Conservation (phyloP, 495 filamentous ascomycete genomes). For the Immersiella caudata region DNA sequence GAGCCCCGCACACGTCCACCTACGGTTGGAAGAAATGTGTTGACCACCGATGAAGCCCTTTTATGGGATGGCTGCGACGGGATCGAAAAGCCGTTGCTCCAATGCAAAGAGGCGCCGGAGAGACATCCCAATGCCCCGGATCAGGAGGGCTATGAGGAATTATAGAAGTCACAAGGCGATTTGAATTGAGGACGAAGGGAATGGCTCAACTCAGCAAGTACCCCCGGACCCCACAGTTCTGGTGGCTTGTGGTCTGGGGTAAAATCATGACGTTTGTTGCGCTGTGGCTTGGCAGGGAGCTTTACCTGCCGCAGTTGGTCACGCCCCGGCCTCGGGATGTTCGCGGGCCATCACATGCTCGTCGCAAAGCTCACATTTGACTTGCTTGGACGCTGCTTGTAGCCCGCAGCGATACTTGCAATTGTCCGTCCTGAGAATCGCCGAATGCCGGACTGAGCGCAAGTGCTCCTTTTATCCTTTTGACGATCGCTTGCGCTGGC, state of each 20-base stretch:
- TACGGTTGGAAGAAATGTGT: too few species aligned
- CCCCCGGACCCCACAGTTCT: neutral
- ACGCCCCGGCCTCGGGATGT: neutral
- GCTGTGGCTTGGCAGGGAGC: neutral
- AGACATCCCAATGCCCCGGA: too few species aligned
- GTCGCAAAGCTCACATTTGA: neutral
- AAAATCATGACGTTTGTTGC: constrained; percentile 11
- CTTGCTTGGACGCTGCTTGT: neutral
- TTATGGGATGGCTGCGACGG: too few species aligned
- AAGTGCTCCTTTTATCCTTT: constrained; percentile 13
- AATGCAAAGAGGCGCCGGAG: too few species aligned
- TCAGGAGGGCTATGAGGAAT: too few species aligned
- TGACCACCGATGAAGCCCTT: too few species aligned
- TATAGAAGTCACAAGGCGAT: too few species aligned
- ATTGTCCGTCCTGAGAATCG: constrained; percentile 19
- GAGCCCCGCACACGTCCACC: too few species aligned
- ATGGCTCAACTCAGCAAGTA: too few species aligned
- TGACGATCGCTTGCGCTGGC: constrained; percentile 4
- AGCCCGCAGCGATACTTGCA: constrained; percentile 14
- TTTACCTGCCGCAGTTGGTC: neutral
- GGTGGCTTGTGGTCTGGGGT: neutral
- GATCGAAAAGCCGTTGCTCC: too few species aligned
- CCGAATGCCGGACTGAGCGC: constrained; percentile 6
- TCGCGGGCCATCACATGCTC: neutral
- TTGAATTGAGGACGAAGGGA: too few species aligned